Evolutionary conservation across 768 basidiomycete species (phyloP).

Genomic region (Amanita brunnescens): DNA sequence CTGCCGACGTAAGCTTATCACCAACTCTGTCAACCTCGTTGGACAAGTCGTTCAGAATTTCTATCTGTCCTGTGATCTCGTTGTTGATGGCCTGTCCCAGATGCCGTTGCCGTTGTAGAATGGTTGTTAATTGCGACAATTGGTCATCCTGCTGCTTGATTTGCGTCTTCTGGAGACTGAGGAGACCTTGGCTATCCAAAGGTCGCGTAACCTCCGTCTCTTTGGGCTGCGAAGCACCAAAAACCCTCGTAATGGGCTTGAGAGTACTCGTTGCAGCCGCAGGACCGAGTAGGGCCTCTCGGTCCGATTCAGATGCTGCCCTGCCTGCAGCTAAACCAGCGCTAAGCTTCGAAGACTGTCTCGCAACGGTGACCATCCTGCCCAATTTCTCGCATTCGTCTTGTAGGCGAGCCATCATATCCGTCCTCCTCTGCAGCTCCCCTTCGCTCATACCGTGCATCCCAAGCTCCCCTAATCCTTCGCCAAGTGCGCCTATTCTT

Average conservation of each 20-base stretch:
- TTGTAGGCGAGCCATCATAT: constrained; percentile 80
- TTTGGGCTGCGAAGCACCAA: constrained; percentile 52
- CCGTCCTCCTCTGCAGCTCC: constrained; percentile 83
- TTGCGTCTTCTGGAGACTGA: constrained; percentile 72
- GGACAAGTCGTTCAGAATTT: constrained; percentile 74
- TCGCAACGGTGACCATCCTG: constrained; percentile 75
- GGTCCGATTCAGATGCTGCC: constrained; percentile 46
- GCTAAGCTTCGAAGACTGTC: constrained; percentile 36
- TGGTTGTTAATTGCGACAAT: constrained; percentile 68
- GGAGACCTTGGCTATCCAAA: constrained; percentile 73
- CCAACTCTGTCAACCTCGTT: constrained; percentile 71
- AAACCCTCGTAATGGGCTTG: constrained; percentile 61
- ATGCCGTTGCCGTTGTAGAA: constrained; percentile 77
- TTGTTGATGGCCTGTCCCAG: constrained; percentile 79
- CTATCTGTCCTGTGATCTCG: constrained; percentile 80
- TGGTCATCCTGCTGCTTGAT: constrained; percentile 81
- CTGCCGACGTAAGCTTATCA: constrained; percentile 69
- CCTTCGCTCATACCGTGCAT: constrained; percentile 77
- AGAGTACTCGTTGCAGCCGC: constrained; percentile 14
- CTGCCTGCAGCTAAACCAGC: constrained; percentile 23
- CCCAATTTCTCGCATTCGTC: constrained; percentile 88
- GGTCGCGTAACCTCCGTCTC: constrained; percentile 86
- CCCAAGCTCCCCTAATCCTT: constrained; percentile 57
- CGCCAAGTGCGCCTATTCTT: constrained; percentile 63
- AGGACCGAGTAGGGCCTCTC: constrained; percentile 54